Conservation (phyloP, 2,329 filamentous ascomycete genomes). For the Ramichloridium luteum region DNA sequence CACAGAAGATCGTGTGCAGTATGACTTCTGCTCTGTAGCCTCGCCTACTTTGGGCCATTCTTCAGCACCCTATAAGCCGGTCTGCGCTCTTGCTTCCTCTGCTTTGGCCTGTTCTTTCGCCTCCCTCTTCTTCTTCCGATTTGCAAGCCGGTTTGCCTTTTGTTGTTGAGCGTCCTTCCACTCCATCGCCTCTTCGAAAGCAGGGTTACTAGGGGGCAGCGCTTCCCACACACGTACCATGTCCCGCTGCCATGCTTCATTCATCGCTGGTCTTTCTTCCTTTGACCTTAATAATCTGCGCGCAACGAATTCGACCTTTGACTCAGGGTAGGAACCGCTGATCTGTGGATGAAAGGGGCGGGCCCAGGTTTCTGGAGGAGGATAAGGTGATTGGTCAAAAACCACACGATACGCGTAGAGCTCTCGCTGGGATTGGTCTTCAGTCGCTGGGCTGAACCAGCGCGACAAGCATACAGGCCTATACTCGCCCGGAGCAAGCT, state of each 20-base stretch:
- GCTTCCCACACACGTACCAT: conserved; percentile 1
- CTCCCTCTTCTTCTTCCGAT: not conserved
- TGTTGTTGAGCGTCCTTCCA: not conserved
- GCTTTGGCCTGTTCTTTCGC: not conserved
- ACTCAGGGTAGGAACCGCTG: not conserved
- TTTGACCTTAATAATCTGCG: conserved; percentile 1
- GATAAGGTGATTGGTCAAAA: not conserved
- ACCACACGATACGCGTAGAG: not conserved
- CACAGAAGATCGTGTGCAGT: no score
- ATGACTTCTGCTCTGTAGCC: no score
- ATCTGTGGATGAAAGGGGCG: not conserved
- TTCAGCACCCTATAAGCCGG: no score
- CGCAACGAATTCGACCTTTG: conserved; percentile 1
- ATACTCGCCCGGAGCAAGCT: conserved; percentile 1
- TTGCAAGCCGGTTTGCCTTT: not conserved
- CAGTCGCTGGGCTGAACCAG: not conserved
- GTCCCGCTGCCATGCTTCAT: not conserved
- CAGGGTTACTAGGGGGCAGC: not conserved
- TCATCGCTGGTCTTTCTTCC: not conserved
- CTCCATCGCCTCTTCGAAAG: not conserved
- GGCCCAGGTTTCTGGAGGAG: not conserved
- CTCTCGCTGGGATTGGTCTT: not conserved
- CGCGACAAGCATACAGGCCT: not conserved
- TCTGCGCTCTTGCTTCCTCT: no score
- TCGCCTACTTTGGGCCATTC: no score